Evolutionary conservation across 352 stramenopile genomes (phyloP).

Genomic region (Phytophthora fragariae): DNA sequence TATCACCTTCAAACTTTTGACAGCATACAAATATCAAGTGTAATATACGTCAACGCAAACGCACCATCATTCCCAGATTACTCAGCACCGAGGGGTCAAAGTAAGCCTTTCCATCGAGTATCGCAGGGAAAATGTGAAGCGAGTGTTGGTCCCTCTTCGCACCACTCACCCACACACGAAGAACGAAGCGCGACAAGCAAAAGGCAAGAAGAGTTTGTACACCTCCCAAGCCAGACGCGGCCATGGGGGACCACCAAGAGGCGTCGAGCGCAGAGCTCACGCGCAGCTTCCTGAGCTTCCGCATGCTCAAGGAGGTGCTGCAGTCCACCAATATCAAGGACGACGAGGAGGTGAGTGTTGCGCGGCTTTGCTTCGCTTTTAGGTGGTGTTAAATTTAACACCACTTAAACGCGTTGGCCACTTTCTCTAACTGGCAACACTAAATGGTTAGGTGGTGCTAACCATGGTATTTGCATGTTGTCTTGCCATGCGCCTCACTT

Average conservation of each 20-base stretch:
- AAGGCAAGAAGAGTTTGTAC: slow-evolving; percentile 10
- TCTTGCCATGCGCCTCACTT: neutral
- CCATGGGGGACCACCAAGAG: slow-evolving; percentile 42
- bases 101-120: neutral
- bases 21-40: slow-evolving; percentile 4
- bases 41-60: neutral
- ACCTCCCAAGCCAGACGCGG: slow-evolving; percentile 8
- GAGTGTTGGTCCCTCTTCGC: slow-evolving; percentile 37
- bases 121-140: neutral
- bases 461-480: neutral
- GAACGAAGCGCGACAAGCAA: slow-evolving; percentile 28
- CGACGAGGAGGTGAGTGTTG: slow-evolving; percentile 67
- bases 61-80: neutral
- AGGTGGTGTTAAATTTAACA: slow-evolving; percentile 3
- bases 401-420: neutral
- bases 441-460: neutral
- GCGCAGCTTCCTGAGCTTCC: slow-evolving; percentile 73
- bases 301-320: slow-evolving; percentile 81
- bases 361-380: slow-evolving; percentile 9
- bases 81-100: neutral
- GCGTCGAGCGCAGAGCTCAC: slow-evolving; percentile 50
- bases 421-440: neutral
- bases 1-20: neutral
- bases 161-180: slow-evolving; percentile 28
- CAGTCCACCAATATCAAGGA: slow-evolving; percentile 81